Percentiles rank a stretch among this genome's conserved stretches.
Evolutionary conservation across 2,329 filamentous ascomycete species (phyloP).

Genomic region (Fusarium nematophilum): DNA sequence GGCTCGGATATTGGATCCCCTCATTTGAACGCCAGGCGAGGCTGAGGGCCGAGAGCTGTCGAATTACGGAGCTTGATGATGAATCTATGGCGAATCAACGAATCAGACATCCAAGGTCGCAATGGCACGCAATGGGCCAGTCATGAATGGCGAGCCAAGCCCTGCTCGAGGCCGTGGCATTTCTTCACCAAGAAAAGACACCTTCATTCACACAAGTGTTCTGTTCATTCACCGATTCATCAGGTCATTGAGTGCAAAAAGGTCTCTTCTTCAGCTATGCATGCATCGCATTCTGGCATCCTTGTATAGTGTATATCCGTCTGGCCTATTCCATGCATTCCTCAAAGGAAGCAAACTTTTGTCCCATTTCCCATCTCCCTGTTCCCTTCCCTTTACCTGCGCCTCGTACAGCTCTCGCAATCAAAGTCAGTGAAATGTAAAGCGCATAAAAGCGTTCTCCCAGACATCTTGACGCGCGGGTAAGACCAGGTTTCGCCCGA

Average conservation of each 20-base stretch:
- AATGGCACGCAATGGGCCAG: too few species aligned
- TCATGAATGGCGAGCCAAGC: too few species aligned
- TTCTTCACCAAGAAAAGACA: background rate
- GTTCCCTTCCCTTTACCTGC: constrained; percentile 17
- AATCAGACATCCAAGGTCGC: too few species aligned
- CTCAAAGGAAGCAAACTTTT: constrained; percentile 38
- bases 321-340: constrained; percentile 34
- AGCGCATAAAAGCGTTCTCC: constrained; percentile 15
- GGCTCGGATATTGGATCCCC: background rate
- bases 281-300: constrained; percentile 44
- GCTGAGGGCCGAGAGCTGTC: too few species aligned
- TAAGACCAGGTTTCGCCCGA: constrained; percentile 31
- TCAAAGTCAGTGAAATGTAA: constrained; percentile 34
- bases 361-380: constrained; percentile 26
- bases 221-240: background rate
- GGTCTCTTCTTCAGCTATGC: constrained; percentile 41
- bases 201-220: background rate
- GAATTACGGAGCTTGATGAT: too few species aligned
- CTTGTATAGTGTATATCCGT: constrained; percentile 44
- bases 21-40: too few species aligned
- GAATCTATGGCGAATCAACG: too few species aligned
- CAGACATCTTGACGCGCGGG: constrained; percentile 37
- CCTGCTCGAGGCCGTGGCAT: too few species aligned
- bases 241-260: constrained; percentile 22
- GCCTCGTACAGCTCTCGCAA: constrained; percentile 39